Evolutionary conservation across 202 grass and related monocot genomes (phyloP).

Genomic region (Digitaria exilis): DNA sequence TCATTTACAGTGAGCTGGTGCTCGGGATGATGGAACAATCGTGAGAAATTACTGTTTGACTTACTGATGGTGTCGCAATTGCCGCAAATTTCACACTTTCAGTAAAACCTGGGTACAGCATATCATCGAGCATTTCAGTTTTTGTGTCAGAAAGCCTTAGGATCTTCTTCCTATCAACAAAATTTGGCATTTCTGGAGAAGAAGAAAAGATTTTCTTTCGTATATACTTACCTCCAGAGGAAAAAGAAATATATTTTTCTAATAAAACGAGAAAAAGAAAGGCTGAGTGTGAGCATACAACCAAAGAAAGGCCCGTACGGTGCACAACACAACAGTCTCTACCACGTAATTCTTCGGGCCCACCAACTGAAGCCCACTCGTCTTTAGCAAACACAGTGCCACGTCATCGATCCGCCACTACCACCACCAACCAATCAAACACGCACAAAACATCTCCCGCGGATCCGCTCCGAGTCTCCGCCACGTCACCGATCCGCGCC

Average conservation of each 20-base stretch:
- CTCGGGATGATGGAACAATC: not conserved
- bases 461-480: not conserved
- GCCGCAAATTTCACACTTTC: no score
- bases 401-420: not conserved
- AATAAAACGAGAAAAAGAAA: no score
- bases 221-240: no score
- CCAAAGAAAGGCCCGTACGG: not conserved
- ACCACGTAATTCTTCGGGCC: not conserved
- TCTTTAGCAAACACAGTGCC: not conserved
- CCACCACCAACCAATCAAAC: not conserved
- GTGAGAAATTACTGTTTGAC: not conserved
- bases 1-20: not conserved
- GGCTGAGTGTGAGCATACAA: not conserved
- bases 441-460: not conserved
- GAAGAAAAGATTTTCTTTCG: not conserved
- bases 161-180: not conserved
- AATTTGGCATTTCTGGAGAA: not conserved
- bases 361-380: not conserved
- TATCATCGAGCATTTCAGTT: not conserved
- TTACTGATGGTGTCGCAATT: not conserved
- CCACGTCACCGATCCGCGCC: slow-evolving; percentile 28
- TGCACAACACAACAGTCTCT: not conserved
- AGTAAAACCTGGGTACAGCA: no score
- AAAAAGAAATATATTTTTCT: no score
- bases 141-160: not conserved